These are phyloP conservation scores for Ilyonectria sp. DNA, from an alignment of 2,329 filamentous ascomycete genomes.

Conservation along the genomic window DNA sequence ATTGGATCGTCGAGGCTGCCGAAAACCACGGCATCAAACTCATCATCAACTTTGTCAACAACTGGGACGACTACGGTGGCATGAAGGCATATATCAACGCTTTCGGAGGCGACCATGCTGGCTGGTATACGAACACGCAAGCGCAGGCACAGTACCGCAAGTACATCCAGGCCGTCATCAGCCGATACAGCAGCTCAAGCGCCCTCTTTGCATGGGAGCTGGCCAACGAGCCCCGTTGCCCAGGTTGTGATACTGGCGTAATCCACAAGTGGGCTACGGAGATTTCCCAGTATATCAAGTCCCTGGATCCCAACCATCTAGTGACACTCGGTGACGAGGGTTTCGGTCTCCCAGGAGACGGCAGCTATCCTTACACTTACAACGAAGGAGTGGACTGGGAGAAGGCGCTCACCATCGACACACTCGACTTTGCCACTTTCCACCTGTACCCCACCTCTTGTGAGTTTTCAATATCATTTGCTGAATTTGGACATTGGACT, in stretches of 20 bases:
- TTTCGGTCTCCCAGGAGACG: conserved; percentile 64
- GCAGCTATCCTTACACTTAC: conserved; percentile 66
- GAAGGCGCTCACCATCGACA: conserved; percentile 65
- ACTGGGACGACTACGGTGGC: conserved; percentile 78
- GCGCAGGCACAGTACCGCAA: conserved; percentile 72
- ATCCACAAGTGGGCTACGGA: conserved; percentile 69
- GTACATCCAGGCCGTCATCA: conserved; percentile 66
- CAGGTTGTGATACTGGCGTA: conserved; percentile 30
- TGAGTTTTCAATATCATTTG: conserved; percentile 30
- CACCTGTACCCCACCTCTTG: conserved; percentile 51
- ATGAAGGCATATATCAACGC: conserved; percentile 73
- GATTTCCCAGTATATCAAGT: conserved; percentile 72
- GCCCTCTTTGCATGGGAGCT: conserved; percentile 71
- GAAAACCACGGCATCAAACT: conserved; percentile 73
- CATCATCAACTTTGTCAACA: conserved; percentile 77
- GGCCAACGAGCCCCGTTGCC: conserved; percentile 61
- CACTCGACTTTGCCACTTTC: conserved; percentile 64
- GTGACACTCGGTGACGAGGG: conserved; percentile 73
- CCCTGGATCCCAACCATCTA: conserved; percentile 73
- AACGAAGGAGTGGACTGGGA: conserved; percentile 67
- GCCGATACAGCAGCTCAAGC: conserved; percentile 62
- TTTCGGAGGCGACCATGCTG: conserved; percentile 67
- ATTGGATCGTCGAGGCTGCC: conserved; percentile 73
- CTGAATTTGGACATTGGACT: neutral
- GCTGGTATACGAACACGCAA: conserved; percentile 70